Conservation (phyloP, 1,284 basidiomycete genomes). For the Austropuccinia psidii region DNA sequence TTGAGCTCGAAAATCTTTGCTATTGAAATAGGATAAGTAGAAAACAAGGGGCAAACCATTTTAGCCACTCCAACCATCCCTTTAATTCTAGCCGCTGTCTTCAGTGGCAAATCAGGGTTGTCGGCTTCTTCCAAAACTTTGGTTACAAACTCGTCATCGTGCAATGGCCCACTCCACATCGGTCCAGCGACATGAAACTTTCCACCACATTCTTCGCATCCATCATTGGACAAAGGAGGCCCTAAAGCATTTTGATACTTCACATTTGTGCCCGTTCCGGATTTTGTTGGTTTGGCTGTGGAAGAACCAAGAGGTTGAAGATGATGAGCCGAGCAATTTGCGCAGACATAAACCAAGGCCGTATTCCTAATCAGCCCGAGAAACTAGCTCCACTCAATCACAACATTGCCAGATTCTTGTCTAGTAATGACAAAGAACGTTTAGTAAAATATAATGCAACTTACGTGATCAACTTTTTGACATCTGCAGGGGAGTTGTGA, state of each 20-base stretch:
- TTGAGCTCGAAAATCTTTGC: neutral
- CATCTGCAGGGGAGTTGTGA: constrained; percentile 66
- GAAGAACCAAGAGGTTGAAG: constrained; percentile 68
- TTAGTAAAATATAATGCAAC: constrained; percentile 40
- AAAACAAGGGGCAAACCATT: constrained; percentile 59
- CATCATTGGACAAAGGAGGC: constrained; percentile 55
- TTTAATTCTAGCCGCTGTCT: constrained; percentile 75
- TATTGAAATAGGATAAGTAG: neutral
- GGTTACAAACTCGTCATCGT: constrained; percentile 65
- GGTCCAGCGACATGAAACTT: constrained; percentile 79
- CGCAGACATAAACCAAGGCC: constrained; percentile 71
- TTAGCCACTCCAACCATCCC: constrained; percentile 89
- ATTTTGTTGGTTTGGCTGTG: constrained; percentile 56
- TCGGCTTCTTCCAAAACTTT: constrained; percentile 67
- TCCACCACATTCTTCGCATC: constrained; percentile 74
- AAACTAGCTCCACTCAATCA: neutral
- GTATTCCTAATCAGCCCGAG: constrained; percentile 58
- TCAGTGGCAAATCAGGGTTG: constrained; percentile 58
- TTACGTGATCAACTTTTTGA: constrained; percentile 72
- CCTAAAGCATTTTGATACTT: constrained; percentile 67
- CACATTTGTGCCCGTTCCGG: constrained; percentile 55
- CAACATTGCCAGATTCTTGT: constrained; percentile 6
- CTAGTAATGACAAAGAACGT: constrained; percentile 1
- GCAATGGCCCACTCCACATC: constrained; percentile 89
- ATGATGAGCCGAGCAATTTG: constrained; percentile 68